These are phyloP conservation scores for Verticillium klebahnii DNA, from an alignment of 2,329 filamentous ascomycete genomes.

Conservation along the genomic window DNA sequence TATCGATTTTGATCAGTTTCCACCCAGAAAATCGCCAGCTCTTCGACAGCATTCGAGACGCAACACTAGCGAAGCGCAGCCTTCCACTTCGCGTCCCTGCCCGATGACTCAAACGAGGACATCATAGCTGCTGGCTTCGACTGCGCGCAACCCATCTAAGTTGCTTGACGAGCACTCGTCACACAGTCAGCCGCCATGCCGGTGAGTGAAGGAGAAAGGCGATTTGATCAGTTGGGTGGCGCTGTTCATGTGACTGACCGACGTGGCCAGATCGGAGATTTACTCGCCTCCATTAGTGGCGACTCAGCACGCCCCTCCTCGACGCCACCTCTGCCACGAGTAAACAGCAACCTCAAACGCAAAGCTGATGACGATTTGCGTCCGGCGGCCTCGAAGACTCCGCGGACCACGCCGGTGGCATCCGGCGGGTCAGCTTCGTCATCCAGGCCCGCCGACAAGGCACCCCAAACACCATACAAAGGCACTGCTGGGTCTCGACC, in stretches of 20 bases:
- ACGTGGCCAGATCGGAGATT: slow-evolving; percentile 38
- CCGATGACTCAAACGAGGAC: slow-evolving; percentile 2
- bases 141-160: not conserved
- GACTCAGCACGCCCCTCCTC: slow-evolving; percentile 31
- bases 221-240: not conserved
- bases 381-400: slow-evolving; percentile 17
- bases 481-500: slow-evolving; percentile 10
- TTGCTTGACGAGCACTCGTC: slow-evolving; percentile 2
- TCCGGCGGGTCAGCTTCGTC: not conserved
- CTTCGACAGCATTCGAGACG: not conserved
- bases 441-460: slow-evolving; percentile 5
- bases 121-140: slow-evolving; percentile 1
- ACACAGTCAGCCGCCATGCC: slow-evolving; percentile 26
- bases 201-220: slow-evolving; percentile 20
- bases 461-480: slow-evolving; percentile 4
- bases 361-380: slow-evolving; percentile 51
- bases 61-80: not conserved
- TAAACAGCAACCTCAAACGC: slow-evolving; percentile 40
- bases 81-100: not conserved
- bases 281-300: slow-evolving; percentile 59
- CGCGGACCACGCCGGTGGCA: slow-evolving; percentile 11
- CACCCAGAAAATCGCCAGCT: not conserved
- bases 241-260: not conserved
- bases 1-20: not conserved
- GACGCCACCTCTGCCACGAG: slow-evolving; percentile 21